Evolutionary conservation across 75 land plant genomes (phyloP).

Genomic region (Ceratopteris richardii): DNA sequence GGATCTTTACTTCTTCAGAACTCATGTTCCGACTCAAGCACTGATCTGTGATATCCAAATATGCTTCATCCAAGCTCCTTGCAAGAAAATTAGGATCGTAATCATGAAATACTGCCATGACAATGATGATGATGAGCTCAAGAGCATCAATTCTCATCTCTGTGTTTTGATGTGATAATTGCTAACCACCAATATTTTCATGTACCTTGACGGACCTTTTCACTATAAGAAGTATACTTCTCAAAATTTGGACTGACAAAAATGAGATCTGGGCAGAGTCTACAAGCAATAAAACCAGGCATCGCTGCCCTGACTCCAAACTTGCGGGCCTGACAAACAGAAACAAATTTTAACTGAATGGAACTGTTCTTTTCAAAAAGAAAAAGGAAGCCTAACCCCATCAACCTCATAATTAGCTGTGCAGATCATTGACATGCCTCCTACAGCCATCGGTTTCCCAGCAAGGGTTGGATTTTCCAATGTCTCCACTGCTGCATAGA

Average conservation of each 20-base stretch:
- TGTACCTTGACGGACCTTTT: slow-evolving; percentile 13
- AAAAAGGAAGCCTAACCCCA: too few relatives aligned
- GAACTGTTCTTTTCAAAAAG: too few relatives aligned
- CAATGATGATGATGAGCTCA: background rate
- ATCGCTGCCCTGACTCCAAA: slow-evolving; percentile 95
- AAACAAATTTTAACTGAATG: too few relatives aligned
- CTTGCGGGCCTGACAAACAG: slow-evolving; percentile 53
- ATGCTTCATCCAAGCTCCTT: slow-evolving; percentile 90
- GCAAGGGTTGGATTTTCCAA: slow-evolving; percentile 56
- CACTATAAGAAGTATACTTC: slow-evolving; percentile 70
- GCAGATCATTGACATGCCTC: slow-evolving; percentile 85
- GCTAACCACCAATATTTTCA: too few relatives aligned
- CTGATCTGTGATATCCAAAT: slow-evolving; percentile 69
- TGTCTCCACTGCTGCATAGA: slow-evolving; percentile 92
- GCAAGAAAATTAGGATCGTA: slow-evolving; percentile 76
- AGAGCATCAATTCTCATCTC: too few relatives aligned
- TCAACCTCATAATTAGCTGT: slow-evolving; percentile 93
- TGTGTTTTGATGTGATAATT: too few relatives aligned
- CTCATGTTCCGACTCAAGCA: slow-evolving; percentile 38
- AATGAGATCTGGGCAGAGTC: slow-evolving; percentile 65
- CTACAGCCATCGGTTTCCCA: slow-evolving; percentile 88
- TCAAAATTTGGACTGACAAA: slow-evolving; percentile 72
- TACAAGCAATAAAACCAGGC: slow-evolving; percentile 89
- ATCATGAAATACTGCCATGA: slow-evolving; percentile 40
- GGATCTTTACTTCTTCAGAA: slow-evolving; percentile 43